Evolutionary conservation across 2,329 filamentous ascomycete species (phyloP).

Genomic region (Elsinoe arachidis): DNA sequence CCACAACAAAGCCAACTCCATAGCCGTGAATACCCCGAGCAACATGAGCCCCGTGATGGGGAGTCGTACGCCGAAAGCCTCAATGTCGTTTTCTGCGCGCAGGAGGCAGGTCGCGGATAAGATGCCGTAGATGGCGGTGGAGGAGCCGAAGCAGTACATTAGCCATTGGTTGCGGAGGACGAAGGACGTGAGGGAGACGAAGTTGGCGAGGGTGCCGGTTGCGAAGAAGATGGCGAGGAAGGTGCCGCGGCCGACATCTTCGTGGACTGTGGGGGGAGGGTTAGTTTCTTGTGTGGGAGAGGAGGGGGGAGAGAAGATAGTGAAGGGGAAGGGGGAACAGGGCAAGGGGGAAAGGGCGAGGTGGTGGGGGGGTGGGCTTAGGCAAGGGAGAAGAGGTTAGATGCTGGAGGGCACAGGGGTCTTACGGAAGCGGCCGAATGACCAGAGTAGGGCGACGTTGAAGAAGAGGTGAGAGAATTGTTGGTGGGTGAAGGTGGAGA

Average conservation of each 20-base stretch:
- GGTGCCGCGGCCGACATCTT: slow-evolving; percentile 59
- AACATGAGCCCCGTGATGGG: slow-evolving; percentile 31
- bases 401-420: slow-evolving; percentile 10
- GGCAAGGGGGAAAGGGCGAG: too few species aligned
- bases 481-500: slow-evolving; percentile 63
- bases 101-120: slow-evolving; percentile 48
- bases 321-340: too few species aligned
- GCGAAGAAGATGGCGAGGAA: slow-evolving; percentile 61
- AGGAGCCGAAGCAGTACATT: slow-evolving; percentile 55
- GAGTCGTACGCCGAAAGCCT: slow-evolving; percentile 24
- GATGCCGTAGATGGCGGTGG: slow-evolving; percentile 55
- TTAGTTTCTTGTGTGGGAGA: too few species aligned
- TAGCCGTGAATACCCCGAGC: slow-evolving; percentile 27
- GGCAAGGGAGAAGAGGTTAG: too few species aligned
- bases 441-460: slow-evolving; percentile 59
- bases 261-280: slow-evolving; percentile 43
- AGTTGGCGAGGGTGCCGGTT: slow-evolving; percentile 50
- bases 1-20: slow-evolving; percentile 22
- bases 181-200: slow-evolving; percentile 46
- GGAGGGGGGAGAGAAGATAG: too few species aligned
- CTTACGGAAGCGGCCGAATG: slow-evolving; percentile 53
- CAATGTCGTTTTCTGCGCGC: slow-evolving; percentile 18
- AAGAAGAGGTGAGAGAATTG: slow-evolving; percentile 48
- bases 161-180: slow-evolving; percentile 37
- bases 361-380: too few species aligned